Conservation (phyloP, 257 asterid genomes). For the Plantago major region DNA sequence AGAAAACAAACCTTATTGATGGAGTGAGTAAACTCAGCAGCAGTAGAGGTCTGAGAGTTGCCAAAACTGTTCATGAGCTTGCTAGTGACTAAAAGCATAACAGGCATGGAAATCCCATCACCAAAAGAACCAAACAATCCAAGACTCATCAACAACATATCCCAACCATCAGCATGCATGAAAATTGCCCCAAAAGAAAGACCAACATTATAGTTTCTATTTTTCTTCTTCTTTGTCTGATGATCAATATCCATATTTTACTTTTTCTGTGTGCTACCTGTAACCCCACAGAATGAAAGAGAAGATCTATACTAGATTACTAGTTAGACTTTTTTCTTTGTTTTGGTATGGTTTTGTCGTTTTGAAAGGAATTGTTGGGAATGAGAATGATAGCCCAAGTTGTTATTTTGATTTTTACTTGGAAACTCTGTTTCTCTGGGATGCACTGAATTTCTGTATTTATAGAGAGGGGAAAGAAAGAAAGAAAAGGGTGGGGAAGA, state of each 20-base stretch:
- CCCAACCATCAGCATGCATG: conserved; percentile 46
- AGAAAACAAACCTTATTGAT: conserved; percentile 31
- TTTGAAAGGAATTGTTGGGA: not conserved
- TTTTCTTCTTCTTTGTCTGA: conserved; percentile 24
- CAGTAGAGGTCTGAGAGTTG: not conserved
- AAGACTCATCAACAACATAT: conserved; percentile 36
- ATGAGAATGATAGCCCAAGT: conserved; percentile 6
- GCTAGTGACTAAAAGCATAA: conserved; percentile 38
- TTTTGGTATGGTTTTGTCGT: not conserved
- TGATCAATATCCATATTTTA: conserved; percentile 19
- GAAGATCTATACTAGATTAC: not conserved
- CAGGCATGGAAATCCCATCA: conserved; percentile 49
- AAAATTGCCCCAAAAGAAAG: conserved; percentile 34
- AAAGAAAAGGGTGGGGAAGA: conserved; percentile 2
- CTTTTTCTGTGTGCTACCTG: not conserved
- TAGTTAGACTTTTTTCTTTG: too few species aligned
- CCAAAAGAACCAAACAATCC: conserved; percentile 44
- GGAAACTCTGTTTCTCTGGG: not conserved
- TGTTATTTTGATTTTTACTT: not conserved
- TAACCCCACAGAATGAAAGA: not conserved
- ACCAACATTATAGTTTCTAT: not conserved
- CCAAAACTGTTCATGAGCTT: conserved; percentile 51
- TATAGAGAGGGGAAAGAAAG: not conserved
- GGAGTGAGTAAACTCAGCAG: conserved; percentile 16
- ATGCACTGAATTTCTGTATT: conserved; percentile 16